Evolutionary conservation across 2,329 filamentous ascomycete species (phyloP), one percentile per base, ranked within the genome.

Genomic region (Penicillium hesseltinei): DNA sequence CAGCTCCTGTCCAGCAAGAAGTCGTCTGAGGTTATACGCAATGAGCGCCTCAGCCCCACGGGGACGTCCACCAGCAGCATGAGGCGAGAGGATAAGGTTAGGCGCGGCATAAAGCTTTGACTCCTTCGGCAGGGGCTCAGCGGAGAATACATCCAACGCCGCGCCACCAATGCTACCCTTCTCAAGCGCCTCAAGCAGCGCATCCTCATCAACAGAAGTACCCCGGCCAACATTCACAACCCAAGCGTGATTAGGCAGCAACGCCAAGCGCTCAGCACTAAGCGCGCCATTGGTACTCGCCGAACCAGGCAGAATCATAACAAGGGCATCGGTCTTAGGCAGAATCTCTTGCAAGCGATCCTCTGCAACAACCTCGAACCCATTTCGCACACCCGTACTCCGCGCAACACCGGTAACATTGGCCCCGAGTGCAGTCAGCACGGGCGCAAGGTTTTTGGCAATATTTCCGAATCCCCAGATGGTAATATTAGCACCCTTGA

Each of bases 401-500:
- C 85, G 77, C 13, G 86, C 86, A 1, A 88, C 70, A 51, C 86
- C 86, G 36, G 71, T 76, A 17, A 89, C 85, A 1, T 77, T 75
- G 11, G 86, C 82, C 25, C 86, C 86, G 39, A 85, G 78, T 0
- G 75, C 77, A 7, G 76, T 73, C 4, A 88, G 75, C 63, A 78
- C 77, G 23, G 85, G 84, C 5, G 81, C 76, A 38, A 88, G 79
- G 1, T 77, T 77, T 77, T 86, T 85, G 33, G 84, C 85, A 51
- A 88, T 88, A 71, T 87, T 88, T 55, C 85, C 85, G 66, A 84
- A 88, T 11, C 85, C 85, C 85, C 85, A 88, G 66, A 88, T 77
- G 33, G 83, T 72, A 4, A 88, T 76, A 62, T 79, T 79, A 6
- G 85, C 84, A 58, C 82, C 82, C 39, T 83, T 78, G 62, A 88